Conservation (phyloP, 176 grass and related monocot genomes). For the Olyra latifolia region DNA sequence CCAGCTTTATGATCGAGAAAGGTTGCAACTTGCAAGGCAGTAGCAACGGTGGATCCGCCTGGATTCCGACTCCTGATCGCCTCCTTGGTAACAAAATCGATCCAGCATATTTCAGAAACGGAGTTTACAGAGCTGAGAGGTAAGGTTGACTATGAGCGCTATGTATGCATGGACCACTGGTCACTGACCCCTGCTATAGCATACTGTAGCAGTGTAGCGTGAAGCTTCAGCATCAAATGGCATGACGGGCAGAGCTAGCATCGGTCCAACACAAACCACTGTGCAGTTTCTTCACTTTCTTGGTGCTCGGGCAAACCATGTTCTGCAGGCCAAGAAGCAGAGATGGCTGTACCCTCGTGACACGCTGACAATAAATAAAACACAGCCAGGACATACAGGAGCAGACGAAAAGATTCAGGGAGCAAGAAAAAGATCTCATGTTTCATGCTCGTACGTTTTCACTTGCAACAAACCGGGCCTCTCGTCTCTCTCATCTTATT, state of each 20-base stretch:
- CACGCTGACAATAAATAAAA: not conserved
- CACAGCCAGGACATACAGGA: not conserved
- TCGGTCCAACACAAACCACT: not conserved
- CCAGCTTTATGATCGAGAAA: not conserved
- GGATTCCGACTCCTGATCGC: not conserved
- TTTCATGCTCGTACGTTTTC: not conserved
- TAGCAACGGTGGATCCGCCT: not conserved
- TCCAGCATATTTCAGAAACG: not conserved
- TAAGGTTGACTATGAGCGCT: too few species aligned
- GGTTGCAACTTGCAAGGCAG: not conserved
- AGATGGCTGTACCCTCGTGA: not conserved
- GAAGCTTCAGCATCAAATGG: not conserved
- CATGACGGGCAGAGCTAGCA: not conserved
- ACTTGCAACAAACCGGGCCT: not conserved
- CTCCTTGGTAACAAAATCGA: not conserved
- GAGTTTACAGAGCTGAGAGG: not conserved
- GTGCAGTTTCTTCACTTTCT: not conserved
- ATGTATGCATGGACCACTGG: not conserved
- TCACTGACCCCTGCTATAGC: not conserved
- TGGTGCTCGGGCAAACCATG: not conserved
- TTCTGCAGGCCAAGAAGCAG: not conserved
- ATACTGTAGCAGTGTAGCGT: not conserved
- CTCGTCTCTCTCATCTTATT: slow-evolving; percentile 6
- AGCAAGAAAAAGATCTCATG: slow-evolving; percentile 19
- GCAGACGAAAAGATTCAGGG: not conserved